Evolutionary conservation across 1,284 basidiomycete genomes (phyloP), one percentile per base, ranked within the genome.

Genomic region (Papiliotrema laurentii): DNA sequence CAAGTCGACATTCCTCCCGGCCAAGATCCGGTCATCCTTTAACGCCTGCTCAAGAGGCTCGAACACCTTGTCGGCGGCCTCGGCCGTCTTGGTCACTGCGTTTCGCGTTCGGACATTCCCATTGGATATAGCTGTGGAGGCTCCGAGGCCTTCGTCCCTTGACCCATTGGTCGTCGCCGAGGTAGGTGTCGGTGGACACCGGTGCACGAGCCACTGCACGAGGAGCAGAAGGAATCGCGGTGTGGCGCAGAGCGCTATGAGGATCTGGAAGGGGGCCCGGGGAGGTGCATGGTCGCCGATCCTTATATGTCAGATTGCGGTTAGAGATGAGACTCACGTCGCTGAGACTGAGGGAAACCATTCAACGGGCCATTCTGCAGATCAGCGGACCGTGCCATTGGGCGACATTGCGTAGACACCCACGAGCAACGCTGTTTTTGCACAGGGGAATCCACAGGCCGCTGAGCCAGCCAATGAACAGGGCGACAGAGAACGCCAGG

Each of bases 271-370:
- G 39, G 90, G 70, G 55, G 86, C 90, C 52, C 90, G 79, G 58
- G 94, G 86, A 19, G 88, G 89, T 55, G 86, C 89, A 84, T 89
- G 92, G 74, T 96, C 91, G 2, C 91, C 91, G 54, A 92, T 87
- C 2, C 87, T 89, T 51, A 27, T 16, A 25, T 28, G 19, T 38
- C 27, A 42, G 19, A 22, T 35, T 9, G 10, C 18, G 33, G 16
- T 27, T n/a, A 21, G 14, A 11, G 28, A 30, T 13, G n/a, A 26
- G 10, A 35, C 85, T 64, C 67, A 89, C 86, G 89, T 89, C 9
- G 91, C 89, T 25, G 89, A 93, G 3, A 96, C 91, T 3, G 87
- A 90, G 5, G 90, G 91, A 64, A 89, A 91, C 87, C 87, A 94
- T 68, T 94, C 91, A 34, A 91, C 75, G 0, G 91, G 91, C 68